Conservation (phyloP, 257 asterid species). For the Sherardia arvensis region DNA sequence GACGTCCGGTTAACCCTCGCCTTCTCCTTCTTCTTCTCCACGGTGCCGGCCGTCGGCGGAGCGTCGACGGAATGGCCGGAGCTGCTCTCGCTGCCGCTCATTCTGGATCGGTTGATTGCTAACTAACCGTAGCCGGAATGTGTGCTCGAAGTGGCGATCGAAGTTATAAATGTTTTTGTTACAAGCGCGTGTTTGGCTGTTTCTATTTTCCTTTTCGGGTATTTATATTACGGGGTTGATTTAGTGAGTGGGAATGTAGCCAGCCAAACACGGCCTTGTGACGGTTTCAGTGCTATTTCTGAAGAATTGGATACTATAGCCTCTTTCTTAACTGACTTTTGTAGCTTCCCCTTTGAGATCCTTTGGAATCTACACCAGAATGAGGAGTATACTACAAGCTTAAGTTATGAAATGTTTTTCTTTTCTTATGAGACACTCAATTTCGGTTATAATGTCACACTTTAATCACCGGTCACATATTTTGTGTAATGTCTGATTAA, state of each 20-base stretch:
- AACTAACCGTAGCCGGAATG: neutral
- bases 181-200: conserved; percentile 21
- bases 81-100: conserved; percentile 83
- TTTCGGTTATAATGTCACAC: too few species aligned
- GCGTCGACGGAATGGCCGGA: conserved; percentile 46
- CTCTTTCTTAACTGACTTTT: neutral
- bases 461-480: too few species aligned
- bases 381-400: too few species aligned
- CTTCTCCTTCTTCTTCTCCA: conserved; percentile 63
- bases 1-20: conserved; percentile 87
- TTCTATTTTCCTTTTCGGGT: neutral
- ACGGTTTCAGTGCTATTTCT: neutral
- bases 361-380: neutral
- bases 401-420: too few species aligned
- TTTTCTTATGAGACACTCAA: too few species aligned
- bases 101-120: conserved; percentile 30
- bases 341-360: neutral
- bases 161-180: neutral
- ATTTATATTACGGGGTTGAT: neutral
- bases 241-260: neutral
- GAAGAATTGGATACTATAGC: conserved; percentile 4
- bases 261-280: conserved; percentile 5
- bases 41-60: conserved; percentile 17
- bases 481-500: too few species aligned
- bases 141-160: neutral